phyloP scores from a whole-genome alignment of 1,284 basidiomycete genomes.

The Amylostereum chailletii region DNA sequence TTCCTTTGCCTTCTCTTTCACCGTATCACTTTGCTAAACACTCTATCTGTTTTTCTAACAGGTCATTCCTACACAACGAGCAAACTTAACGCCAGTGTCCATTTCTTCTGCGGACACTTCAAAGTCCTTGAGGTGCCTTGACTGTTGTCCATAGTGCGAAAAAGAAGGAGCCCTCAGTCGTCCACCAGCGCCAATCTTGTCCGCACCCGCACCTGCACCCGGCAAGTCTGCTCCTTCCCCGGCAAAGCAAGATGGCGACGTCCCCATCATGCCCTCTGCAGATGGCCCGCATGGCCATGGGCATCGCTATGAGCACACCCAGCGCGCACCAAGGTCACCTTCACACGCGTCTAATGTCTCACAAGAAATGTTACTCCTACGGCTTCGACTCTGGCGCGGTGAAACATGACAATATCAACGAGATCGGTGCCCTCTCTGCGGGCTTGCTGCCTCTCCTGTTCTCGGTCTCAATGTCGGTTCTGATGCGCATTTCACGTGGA shows the following conservation, averaged over 20 bases:
- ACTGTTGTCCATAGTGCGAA: too few species aligned
- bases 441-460: constrained; percentile 58
- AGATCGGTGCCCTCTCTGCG: constrained; percentile 62
- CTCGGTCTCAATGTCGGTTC: constrained; percentile 53
- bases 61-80: too few species aligned
- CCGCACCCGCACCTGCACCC: constrained; percentile 23
- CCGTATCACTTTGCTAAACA: too few species aligned
- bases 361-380: constrained; percentile 54
- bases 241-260: constrained; percentile 25
- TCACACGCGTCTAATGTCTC: constrained; percentile 29
- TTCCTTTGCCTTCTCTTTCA: too few species aligned
- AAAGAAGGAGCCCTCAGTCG: constrained; percentile 44
- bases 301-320: constrained; percentile 21
- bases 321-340: constrained; percentile 26
- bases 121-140: too few species aligned
- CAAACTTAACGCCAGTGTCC: too few species aligned
- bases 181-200: constrained; percentile 47
- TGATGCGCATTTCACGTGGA: constrained; percentile 42
- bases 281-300: constrained; percentile 25
- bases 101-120: too few species aligned
- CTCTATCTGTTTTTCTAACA: too few species aligned
- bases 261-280: constrained; percentile 12
- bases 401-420: constrained; percentile 40
- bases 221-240: constrained; percentile 44
- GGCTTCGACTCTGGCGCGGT: constrained; percentile 46